Evolutionary conservation across 768 basidiomycete genomes (phyloP).

Genomic region (Trametes cubensis): DNA sequence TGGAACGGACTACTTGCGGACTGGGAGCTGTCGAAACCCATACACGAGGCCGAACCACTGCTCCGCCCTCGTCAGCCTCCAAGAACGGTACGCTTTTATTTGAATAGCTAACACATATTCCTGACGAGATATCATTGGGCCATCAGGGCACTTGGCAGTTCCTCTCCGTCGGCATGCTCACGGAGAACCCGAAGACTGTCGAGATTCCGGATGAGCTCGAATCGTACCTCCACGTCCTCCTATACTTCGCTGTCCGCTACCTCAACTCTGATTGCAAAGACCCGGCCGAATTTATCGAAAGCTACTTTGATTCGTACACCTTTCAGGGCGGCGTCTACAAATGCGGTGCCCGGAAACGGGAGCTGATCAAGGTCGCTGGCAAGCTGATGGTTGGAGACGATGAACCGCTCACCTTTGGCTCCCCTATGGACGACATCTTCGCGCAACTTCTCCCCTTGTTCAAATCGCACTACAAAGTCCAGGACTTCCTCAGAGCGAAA

Average conservation of each 20-base stretch:
- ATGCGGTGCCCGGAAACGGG: conserved; percentile 5
- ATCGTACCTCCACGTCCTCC: conserved; percentile 21
- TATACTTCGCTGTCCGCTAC: conserved; percentile 11
- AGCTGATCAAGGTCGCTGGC: background rate
- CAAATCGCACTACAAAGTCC: background rate
- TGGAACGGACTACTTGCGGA: conserved; percentile 7
- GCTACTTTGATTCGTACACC: background rate
- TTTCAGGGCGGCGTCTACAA: background rate
- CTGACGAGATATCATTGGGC: background rate
- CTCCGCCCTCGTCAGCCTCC: background rate
- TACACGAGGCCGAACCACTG: background rate
- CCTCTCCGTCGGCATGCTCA: conserved; percentile 9
- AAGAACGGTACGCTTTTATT: conserved; percentile 5
- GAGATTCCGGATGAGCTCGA: conserved; percentile 23
- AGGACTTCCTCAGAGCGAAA: background rate
- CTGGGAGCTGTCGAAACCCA: conserved; percentile 14
- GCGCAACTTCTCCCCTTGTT: background rate
- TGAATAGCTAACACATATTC: no score
- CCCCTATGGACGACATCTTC: background rate
- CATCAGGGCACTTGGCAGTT: conserved; percentile 26
- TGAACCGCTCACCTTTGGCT: background rate
- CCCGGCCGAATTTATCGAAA: background rate
- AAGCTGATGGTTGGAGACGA: background rate
- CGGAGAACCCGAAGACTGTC: background rate
- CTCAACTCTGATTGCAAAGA: background rate